Conservation (phyloP, 106 monocot genomes). For the Allium fistulosum region DNA sequence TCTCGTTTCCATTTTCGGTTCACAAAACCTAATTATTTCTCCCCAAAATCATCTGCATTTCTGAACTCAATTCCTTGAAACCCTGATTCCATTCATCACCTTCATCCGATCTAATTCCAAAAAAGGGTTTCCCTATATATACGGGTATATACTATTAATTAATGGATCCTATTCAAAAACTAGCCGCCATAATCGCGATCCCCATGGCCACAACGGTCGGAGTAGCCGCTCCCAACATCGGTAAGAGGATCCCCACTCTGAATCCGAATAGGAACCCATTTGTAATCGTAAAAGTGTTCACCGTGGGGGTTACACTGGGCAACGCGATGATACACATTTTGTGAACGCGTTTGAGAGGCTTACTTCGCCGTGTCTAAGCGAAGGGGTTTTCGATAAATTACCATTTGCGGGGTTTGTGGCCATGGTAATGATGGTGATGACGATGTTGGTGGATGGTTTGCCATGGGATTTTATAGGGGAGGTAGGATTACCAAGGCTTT, state of each 20-base stretch:
- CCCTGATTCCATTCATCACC: no score
- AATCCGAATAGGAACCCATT: constrained; percentile 34
- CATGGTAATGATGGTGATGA: constrained; percentile 53
- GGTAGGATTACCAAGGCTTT: constrained; percentile 43
- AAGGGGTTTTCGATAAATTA: constrained; percentile 36
- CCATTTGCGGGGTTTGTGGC: constrained; percentile 62
- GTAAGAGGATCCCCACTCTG: constrained; percentile 23
- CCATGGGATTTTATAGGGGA: constrained; percentile 39
- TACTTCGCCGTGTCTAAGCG: constrained; percentile 38
- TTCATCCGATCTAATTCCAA: no score
- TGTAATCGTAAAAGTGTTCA: constrained; percentile 46
- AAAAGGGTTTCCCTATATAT: no score
- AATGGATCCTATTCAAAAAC: no score
- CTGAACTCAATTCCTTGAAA: no score
- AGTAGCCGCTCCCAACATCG: constrained; percentile 38
- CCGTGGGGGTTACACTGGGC: constrained; percentile 56
- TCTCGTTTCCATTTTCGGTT: no score
- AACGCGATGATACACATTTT: constrained; percentile 58
- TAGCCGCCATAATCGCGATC: constrained; percentile 49
- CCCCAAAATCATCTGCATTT: no score
- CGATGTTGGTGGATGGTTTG: constrained; percentile 58
- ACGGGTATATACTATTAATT: no score
- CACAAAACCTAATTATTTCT: no score
- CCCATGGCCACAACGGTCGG: constrained; percentile 31
- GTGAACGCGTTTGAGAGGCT: constrained; percentile 41